Base-by-base conservation (phyloP, 2,329 filamentous ascomycete species). In the Ophiocordyceps camponoti-saundersi region DNA sequence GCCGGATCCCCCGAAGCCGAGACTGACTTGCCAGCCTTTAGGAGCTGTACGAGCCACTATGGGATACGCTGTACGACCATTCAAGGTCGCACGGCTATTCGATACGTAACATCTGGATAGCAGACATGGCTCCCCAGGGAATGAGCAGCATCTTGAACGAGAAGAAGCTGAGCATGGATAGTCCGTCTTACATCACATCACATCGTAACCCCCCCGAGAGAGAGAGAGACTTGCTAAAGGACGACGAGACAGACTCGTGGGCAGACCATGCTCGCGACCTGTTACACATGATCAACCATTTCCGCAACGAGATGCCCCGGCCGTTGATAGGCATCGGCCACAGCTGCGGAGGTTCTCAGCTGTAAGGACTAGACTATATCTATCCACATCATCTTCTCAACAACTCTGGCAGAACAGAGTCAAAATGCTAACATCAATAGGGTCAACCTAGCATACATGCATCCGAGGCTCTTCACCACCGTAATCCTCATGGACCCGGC, bases 11-110 rank as follows among this genome's bases (percentile, higher is more conserved):
- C n/a, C n/a, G n/a, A n/a, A n/a, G n/a, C n/a, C n/a, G n/a, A n/a
- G n/a, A n/a, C n/a, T n/a, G n/a, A n/a, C n/a, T n/a, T n/a, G n/a
- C n/a, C n/a, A n/a, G n/a, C n/a, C 21, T 12, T 2, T 49, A 85
- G 80, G 86, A 93, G 67, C 65, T 92, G 3, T 93, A 93, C 59
- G 86, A 93, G 58, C 82, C 87, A 1, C 68, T 93, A 1, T 93
- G 85, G 82, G 83, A 86, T 49, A 85, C 92, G 48, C 67, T 93
- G 2, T 66, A 42, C 16, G 7, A 46, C 12, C 12, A 15, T 15
- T 40, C 46, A 8, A 18, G 15, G n/a, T 16, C 16, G 6, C 15
- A 57, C 61, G 77, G 77, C n/a, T 78, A 88, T 56, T 68, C 70
- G 4, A 85, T 93, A 55, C 75, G 83, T 48, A 70, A 75, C 51